These are phyloP conservation scores for Aspergillus sp. DNA, from an alignment of 2,329 filamentous ascomycete species.

Conservation along the genomic window DNA sequence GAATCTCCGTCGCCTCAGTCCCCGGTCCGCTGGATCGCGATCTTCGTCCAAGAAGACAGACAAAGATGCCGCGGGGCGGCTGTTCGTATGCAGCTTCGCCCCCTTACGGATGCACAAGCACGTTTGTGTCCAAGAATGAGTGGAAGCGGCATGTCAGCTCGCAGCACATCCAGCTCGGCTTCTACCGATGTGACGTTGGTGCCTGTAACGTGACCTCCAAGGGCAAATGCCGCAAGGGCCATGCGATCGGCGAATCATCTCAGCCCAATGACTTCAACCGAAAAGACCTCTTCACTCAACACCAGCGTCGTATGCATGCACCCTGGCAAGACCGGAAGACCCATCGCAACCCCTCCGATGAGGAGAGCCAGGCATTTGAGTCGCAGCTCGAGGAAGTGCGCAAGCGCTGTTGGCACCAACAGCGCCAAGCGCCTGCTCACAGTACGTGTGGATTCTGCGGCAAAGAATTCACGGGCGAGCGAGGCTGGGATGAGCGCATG, in stretches of 20 bases:
- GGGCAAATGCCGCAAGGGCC: conserved; percentile 2
- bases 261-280: conserved; percentile 73
- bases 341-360: conserved; percentile 15
- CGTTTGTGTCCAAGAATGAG: conserved; percentile 81
- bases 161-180: conserved; percentile 70
- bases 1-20: too few species aligned
- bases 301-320: conserved; percentile 79
- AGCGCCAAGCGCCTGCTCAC: conserved; percentile 57
- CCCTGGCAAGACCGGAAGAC: conserved; percentile 49
- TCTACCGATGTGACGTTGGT: conserved; percentile 71
- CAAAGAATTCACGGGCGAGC: conserved; percentile 54
- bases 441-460: conserved; percentile 61
- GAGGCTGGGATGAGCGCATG: conserved; percentile 76
- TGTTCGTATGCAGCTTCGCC: conserved; percentile 73
- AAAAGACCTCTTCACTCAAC: conserved; percentile 87
- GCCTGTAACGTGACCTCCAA: conserved; percentile 37
- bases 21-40: too few species aligned
- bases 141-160: conserved; percentile 87
- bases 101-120: conserved; percentile 68
- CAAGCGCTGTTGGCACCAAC: conserved; percentile 53
- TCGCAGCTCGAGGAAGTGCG: conserved; percentile 54
- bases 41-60: neutral
- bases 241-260: conserved; percentile 9
- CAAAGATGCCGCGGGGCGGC: conserved; percentile 30
- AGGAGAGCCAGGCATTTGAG: conserved; percentile 40